These are phyloP conservation scores for Sarcocystis neurona DNA, from an alignment of 169 alveolate genomes.

Conservation along the genomic window DNA sequence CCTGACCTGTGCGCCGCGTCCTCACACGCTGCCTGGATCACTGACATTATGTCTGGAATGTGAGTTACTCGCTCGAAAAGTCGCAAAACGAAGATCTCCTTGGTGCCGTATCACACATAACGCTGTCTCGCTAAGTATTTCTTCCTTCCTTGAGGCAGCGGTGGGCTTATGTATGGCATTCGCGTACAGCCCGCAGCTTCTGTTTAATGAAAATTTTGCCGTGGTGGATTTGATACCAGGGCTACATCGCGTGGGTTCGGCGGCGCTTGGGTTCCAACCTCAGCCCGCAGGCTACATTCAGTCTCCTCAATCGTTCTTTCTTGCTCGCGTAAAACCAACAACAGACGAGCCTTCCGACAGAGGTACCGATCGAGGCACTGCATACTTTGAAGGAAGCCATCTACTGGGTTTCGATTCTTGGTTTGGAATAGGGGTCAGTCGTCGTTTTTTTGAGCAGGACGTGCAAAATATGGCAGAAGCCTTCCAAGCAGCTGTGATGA, in stretches of 20 bases:
- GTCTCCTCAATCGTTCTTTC: neutral
- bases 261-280: neutral
- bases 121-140: neutral
- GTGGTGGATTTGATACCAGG: slow-evolving; percentile 19
- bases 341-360: neutral
- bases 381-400: neutral
- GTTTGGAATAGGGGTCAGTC: slow-evolving; percentile 23
- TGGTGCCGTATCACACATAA: slow-evolving; percentile 14
- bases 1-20: neutral
- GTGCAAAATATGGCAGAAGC: neutral
- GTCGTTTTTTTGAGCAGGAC: neutral
- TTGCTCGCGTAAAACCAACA: slow-evolving; percentile 19
- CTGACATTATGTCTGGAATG: neutral
- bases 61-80: neutral
- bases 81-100: neutral
- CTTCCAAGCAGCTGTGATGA: neutral
- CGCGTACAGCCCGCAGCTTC: slow-evolving; percentile 26
- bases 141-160: slow-evolving; percentile 3
- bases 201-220: neutral
- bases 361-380: neutral
- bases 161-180: slow-evolving; percentile 27
- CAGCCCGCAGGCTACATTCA: slow-evolving; percentile 32
- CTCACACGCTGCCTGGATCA: slow-evolving; percentile 19
- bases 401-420: slow-evolving; percentile 22
- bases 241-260: neutral